phyloP scores from a whole-genome alignment of 176 grass and related monocot species.

The Aegilops bicornis region DNA sequence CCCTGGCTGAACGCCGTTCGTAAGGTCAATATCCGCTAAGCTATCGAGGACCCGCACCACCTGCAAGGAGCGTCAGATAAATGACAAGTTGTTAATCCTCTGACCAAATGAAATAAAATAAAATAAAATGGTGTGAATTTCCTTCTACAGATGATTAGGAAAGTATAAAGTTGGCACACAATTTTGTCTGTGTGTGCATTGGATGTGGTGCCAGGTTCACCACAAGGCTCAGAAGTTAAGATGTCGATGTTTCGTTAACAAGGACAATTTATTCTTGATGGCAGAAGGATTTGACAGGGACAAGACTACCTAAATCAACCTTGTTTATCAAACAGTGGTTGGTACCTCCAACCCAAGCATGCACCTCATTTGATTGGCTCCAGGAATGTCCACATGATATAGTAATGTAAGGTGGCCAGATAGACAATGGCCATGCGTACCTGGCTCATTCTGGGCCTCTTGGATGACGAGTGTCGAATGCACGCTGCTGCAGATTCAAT shows the following conservation, averaged over 20 bases:
- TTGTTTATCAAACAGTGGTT: neutral
- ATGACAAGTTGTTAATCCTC: neutral
- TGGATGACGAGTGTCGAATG: conserved; percentile 68
- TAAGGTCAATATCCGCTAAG: conserved; percentile 77
- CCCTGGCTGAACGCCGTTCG: conserved; percentile 75
- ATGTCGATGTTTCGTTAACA: too few relatives aligned
- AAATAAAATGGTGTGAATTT: neutral
- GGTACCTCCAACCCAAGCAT: neutral
- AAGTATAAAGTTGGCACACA: neutral
- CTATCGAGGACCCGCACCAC: conserved; percentile 81
- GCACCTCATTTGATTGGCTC: neutral
- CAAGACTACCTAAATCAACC: neutral
- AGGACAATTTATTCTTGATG: neutral
- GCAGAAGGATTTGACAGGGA: neutral
- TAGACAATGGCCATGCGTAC: conserved; percentile 19
- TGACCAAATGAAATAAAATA: neutral
- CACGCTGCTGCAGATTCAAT: conserved; percentile 84
- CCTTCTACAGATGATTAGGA: neutral
- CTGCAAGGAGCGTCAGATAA: conserved; percentile 12
- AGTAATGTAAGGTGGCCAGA: neutral
- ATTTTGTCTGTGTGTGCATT: neutral
- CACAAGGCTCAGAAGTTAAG: too few relatives aligned
- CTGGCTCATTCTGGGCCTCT: conserved; percentile 88
- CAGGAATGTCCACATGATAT: neutral
- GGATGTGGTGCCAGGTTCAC: neutral